A percentile compares a stretch with the other conserved stretches of the same genome.
These are phyloP conservation scores for Acephala macrosclerotiorum DNA, from an alignment of 2,329 filamentous ascomycete species.

Conservation along the genomic window DNA sequence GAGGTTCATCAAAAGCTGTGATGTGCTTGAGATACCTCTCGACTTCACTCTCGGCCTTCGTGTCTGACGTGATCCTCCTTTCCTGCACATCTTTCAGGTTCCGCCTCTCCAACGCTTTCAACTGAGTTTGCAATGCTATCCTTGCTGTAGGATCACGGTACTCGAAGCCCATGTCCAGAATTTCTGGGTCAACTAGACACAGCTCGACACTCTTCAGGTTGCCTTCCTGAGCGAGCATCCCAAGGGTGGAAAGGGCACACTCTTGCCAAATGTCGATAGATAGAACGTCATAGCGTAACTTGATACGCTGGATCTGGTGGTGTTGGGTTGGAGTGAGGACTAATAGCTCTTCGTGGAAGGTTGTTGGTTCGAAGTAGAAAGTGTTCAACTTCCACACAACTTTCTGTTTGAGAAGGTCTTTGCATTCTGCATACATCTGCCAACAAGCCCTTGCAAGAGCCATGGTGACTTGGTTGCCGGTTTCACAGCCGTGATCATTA, in stretches of 20 bases:
- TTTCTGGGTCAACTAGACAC: not conserved
- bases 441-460: not conserved
- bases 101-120: not conserved
- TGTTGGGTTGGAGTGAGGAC: not conserved
- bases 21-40: not conserved
- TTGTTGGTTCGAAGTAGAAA: not conserved
- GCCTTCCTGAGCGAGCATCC: not conserved
- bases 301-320: not conserved
- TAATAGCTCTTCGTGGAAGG: not conserved
- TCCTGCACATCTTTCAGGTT: not conserved
- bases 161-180: not conserved
- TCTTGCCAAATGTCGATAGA: slow-evolving; percentile 7
- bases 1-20: not conserved
- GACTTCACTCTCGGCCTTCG: not conserved
- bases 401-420: not conserved
- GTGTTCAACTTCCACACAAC: slow-evolving; percentile 15
- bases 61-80: slow-evolving; percentile 11
- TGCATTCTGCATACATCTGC: slow-evolving; percentile 3
- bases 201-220: not conserved
- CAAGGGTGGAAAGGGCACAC: not conserved
- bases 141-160: not conserved
- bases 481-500: not conserved
- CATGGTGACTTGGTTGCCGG: not conserved
- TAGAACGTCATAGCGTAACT: slow-evolving; percentile 1
- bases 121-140: slow-evolving; percentile 1